phyloP scores from a whole-genome alignment of 2,329 filamentous ascomycete species.

The Aspergillus latus region DNA sequence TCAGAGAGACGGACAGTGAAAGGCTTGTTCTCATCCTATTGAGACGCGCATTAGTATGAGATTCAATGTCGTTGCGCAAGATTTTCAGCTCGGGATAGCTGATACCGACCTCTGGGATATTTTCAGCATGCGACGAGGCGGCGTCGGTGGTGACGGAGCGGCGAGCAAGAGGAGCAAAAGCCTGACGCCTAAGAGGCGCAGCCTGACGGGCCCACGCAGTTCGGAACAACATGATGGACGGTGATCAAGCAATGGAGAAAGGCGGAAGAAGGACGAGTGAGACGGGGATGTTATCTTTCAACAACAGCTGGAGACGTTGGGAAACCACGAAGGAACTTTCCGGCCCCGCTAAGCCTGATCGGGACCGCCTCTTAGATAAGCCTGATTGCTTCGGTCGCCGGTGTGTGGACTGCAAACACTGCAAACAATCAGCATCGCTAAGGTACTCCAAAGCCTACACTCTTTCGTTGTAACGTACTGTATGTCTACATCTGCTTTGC shows the following conservation, averaged over 20 bases:
- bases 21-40: constrained; percentile 84
- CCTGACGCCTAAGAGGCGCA: constrained; percentile 56
- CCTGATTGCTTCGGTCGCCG: constrained; percentile 25
- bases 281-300: constrained; percentile 32
- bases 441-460: too few species aligned
- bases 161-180: constrained; percentile 52
- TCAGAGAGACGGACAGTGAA: constrained; percentile 92
- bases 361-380: constrained; percentile 24
- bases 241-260: constrained; percentile 30
- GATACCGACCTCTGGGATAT: constrained; percentile 64
- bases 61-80: background rate
- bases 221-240: constrained; percentile 67
- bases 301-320: constrained; percentile 33
- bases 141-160: constrained; percentile 93
- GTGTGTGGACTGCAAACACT: constrained; percentile 23
- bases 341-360: constrained; percentile 31
- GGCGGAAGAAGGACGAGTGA: constrained; percentile 17
- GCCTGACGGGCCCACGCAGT: constrained; percentile 63
- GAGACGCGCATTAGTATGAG: constrained; percentile 23
- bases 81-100: constrained; percentile 7
- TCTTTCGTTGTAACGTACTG: too few species aligned
- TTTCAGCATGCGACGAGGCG: constrained; percentile 84
- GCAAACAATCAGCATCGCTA: background rate
- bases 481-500: too few species aligned
- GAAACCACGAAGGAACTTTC: constrained; percentile 36